These are phyloP conservation scores for Cylindrotheca closterium DNA, from an alignment of 108 stramenopile genomes.

Conservation along the genomic window DNA sequence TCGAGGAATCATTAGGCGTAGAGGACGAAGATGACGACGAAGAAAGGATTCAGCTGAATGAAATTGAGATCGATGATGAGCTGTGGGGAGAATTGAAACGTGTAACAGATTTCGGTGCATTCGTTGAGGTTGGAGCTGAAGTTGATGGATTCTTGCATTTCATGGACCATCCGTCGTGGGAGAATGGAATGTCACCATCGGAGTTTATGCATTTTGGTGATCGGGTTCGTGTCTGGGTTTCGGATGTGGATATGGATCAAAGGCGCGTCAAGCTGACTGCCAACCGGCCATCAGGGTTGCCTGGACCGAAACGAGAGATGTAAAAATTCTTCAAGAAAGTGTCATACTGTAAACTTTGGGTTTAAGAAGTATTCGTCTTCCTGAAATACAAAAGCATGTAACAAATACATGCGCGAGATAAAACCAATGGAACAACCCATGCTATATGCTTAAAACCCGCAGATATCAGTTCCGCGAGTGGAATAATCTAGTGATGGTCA, in stretches of 20 bases:
- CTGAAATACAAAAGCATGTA: no score
- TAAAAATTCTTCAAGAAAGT: background rate
- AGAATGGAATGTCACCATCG: constrained; percentile 48
- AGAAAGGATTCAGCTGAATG: constrained; percentile 66
- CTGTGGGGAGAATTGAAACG: constrained; percentile 88
- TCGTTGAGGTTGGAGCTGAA: constrained; percentile 87
- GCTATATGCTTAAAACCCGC: no score
- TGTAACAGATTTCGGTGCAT: constrained; percentile 90
- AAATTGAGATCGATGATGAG: constrained; percentile 84
- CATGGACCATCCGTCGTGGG: constrained; percentile 86
- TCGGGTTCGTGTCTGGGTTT: constrained; percentile 81
- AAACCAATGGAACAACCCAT: no score
- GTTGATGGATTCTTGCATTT: constrained; percentile 91
- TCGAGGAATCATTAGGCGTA: constrained; percentile 35
- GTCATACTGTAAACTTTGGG: background rate
- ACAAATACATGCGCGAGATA: no score
- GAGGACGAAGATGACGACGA: constrained; percentile 55
- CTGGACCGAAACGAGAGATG: constrained; percentile 70
- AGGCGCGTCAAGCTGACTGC: constrained; percentile 78
- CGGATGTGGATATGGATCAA: constrained; percentile 69
- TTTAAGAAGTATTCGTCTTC: background rate
- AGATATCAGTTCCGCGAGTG: no score
- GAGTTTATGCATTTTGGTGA: constrained; percentile 74
- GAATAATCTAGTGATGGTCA: constrained; percentile 29
- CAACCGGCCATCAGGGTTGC: constrained; percentile 62